Evolutionary conservation across 768 basidiomycete genomes (phyloP), one percentile per base, ranked within the genome.

Genomic region (Tubosaeta brunneosetosa): DNA sequence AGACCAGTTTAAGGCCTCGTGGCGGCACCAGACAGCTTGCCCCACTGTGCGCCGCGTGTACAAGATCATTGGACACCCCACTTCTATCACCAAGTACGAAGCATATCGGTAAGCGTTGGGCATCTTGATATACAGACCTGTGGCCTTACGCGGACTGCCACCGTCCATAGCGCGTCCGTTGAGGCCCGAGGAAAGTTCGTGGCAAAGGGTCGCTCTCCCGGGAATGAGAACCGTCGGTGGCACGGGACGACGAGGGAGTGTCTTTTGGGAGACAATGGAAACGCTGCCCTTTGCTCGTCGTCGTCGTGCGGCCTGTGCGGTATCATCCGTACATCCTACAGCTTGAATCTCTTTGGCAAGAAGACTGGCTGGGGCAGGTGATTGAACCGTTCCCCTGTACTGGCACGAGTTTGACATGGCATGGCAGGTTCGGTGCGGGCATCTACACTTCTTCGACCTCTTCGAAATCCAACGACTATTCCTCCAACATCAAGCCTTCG

Each of bases 401-500:
- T 2, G 6, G 52, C 43, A 16, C 17, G 32, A 43, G 27, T 40
- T 45, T 53, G 46, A 62, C 54, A n/a, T 38, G 14, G 34, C 6
- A 27, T 19, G 50, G 17, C 56, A 85, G 84, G 54, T 86, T 86
- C 46, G 85, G 85, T 25, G 78, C 79, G 34, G 85, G 85, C 25
- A 83, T 86, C 38, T 87, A 86, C 62, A 86, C 85, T 1, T 85
- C 84, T 6, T 83, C 83, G n/a, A 87, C 85, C 1, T 86, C 86
- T n/a, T 87, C 85, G 7, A 87, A 87, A 78, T 84, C 85, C 16
- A 82, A 86, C 53, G 85, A 88, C 66, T 88, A 88, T 61, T 84
- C 84, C 11, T 73, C 71, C 47, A 85, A 84, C 53, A 73, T 77
- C 48, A 78, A 76, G 54, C 68, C 75, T 40, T 85, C 82, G 0